phyloP scores from a whole-genome alignment of 306 rosid genomes.

The Castanea mollissima region DNA sequence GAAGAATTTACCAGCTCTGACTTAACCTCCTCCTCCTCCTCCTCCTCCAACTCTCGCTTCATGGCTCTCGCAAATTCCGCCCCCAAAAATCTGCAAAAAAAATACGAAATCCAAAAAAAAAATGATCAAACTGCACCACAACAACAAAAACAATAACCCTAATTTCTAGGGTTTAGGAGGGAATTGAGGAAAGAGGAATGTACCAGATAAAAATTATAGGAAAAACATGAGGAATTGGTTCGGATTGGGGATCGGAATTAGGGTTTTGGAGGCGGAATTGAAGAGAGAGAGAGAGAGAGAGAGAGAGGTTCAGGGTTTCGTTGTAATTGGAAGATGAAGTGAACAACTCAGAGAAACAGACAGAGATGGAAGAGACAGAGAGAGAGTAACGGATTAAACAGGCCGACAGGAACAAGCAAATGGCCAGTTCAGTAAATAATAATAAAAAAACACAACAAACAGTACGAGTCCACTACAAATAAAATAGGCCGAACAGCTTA shows the following conservation, averaged over 20 bases:
- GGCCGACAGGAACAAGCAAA: slow-evolving; percentile 7
- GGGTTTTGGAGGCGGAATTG: slow-evolving; percentile 36
- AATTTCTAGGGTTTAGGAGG: slow-evolving; percentile 10
- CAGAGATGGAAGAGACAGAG: not conserved
- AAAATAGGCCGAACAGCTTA: too few relatives aligned
- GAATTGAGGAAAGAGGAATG: not conserved
- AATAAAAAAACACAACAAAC: too few relatives aligned
- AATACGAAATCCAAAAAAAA: not conserved
- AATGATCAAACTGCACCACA: not conserved
- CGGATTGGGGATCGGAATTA: slow-evolving; percentile 24
- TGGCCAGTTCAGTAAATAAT: slow-evolving; percentile 47
- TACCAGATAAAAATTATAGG: slow-evolving; percentile 38
- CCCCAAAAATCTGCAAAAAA: slow-evolving; percentile 25
- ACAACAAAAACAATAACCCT: not conserved
- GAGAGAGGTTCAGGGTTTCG: slow-evolving; percentile 36
- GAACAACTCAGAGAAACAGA: slow-evolving; percentile 19
- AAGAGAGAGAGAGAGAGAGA: slow-evolving; percentile 12
- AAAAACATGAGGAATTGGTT: slow-evolving; percentile 20
- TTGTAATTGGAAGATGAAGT: slow-evolving; percentile 35
- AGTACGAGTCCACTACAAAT: too few relatives aligned
- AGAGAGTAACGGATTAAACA: slow-evolving; percentile 5
- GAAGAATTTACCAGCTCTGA: slow-evolving; percentile 31
- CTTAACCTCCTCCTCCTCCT: slow-evolving; percentile 41
- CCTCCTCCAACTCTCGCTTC: slow-evolving; percentile 39
- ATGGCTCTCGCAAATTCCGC: slow-evolving; percentile 25